A percentile compares a stretch with the other conserved stretches of the same genome.
Evolutionary conservation across 78 protist genomes (phyloP).

Genomic region (Dictyostelium firmibasis): DNA sequence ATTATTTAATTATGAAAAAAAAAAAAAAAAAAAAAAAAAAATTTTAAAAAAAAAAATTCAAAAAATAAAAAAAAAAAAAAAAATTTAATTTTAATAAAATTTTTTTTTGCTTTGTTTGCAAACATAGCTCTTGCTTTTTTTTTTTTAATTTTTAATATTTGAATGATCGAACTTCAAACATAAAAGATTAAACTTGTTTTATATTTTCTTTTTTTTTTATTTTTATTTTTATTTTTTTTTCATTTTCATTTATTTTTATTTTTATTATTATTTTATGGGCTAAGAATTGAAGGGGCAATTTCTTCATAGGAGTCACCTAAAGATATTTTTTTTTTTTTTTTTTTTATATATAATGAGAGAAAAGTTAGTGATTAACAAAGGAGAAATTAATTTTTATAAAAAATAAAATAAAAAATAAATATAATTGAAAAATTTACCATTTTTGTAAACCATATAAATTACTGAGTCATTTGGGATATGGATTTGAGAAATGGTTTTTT

Average conservation of each 20-base stretch:
- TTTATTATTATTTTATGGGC: not conserved
- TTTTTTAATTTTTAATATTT: not conserved
- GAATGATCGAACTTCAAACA: not conserved
- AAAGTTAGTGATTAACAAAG: not conserved
- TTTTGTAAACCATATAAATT: conserved; percentile 57
- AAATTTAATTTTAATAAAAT: not conserved
- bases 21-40: not conserved
- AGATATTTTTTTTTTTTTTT: not conserved
- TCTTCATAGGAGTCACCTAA: conserved; percentile 23
- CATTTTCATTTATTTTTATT: not conserved
- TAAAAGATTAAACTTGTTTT: not conserved
- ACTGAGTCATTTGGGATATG: conserved; percentile 54
- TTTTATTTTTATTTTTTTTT: not conserved
- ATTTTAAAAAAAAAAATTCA: not conserved
- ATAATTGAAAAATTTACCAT: not conserved
- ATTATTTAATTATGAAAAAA: not conserved
- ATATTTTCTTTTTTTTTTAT: not conserved
- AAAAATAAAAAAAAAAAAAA: not conserved
- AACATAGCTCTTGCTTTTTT: not conserved
- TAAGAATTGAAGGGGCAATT: conserved; percentile 17
- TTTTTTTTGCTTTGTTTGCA: not conserved
- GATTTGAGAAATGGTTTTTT: conserved; percentile 22
- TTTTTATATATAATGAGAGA: not conserved
- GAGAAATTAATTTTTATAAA: too few species aligned
- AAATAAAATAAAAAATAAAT: not conserved